Percentiles rank a stretch among this genome's conserved stretches.
Conservation (phyloP, 179 eudicot genomes). For the Nepenthes alata region DNA sequence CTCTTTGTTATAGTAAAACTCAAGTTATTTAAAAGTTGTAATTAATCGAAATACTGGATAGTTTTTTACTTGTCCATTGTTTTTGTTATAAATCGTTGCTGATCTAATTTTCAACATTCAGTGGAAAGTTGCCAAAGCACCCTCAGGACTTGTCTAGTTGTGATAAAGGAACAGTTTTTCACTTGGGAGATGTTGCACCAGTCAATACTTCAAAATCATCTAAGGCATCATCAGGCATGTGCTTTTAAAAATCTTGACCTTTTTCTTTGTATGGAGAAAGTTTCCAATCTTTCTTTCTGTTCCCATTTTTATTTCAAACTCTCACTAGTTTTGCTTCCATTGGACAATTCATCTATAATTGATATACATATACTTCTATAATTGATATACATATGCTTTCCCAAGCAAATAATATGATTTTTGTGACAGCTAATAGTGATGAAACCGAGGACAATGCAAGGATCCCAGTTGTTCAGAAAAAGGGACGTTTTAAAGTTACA, state of each 20-base stretch:
- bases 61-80: not conserved
- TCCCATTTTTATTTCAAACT: not conserved
- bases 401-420: not conserved
- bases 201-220: slow-evolving; percentile 32
- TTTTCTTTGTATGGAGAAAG: not conserved
- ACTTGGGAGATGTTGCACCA: slow-evolving; percentile 19
- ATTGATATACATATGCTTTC: not conserved
- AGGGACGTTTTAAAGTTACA: slow-evolving; percentile 79
- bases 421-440: slow-evolving; percentile 31
- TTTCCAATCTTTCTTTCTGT: not conserved
- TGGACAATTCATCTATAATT: not conserved
- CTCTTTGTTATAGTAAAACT: not conserved
- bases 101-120: not conserved
- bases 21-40: not conserved
- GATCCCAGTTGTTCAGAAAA: slow-evolving; percentile 47
- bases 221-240: slow-evolving; percentile 42
- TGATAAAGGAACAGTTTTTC: slow-evolving; percentile 14
- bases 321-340: not conserved
- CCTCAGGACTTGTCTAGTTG: slow-evolving; percentile 13
- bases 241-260: not conserved
- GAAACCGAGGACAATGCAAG: slow-evolving; percentile 48
- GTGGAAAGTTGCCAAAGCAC: slow-evolving; percentile 29
- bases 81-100: not conserved
- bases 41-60: not conserved
- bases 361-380: too few species aligned